Evolutionary conservation across 495 filamentous ascomycete genomes (phyloP), one percentile per base, ranked within the genome.

Genomic region (Penicillium pancosmium): DNA sequence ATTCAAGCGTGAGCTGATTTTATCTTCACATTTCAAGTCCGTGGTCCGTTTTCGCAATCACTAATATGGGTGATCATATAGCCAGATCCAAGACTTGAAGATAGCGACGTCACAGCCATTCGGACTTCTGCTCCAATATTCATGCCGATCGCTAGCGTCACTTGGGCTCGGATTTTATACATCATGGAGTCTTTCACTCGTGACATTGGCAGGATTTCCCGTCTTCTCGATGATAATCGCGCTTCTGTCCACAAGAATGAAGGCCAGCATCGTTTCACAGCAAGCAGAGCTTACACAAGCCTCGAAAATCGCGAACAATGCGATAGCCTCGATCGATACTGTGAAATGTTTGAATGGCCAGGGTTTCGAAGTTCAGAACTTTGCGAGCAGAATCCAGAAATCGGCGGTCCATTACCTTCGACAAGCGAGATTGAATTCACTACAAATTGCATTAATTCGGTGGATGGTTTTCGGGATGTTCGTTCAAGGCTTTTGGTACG

Each of bases 401-500:
- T 89, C 91, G 2, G 86, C 86, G 27, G 69, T 69, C 21, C 82
- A 82, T 43, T 97, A 93, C 68, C 70, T 84, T 18, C 72, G 78
- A 36, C 90, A 93, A 66, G 90, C 88, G 2, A 74, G 81, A 41
- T 73, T 84, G 9, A 88, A 85, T 63, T 86, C 90, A 5, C 62
- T 83, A 1, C 91, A 96, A 66, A 83, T 90, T 55, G 84, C 87
- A 1, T 82, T 90, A 47, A 80, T 90, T 44, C 86, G 88, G 44
- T 80, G 96, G 61, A 83, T 90, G 74, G 87, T 86, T 35, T 82
- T 92, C 15, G 79, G 80, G 3, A 88, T 98, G 74, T 97, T 98
- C 55, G 89, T 96, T 1, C 84, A 92, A 63, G 93, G 93, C 0
- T 97, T 98, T 63, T 97, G 90, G 85, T 96, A 92, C 69, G 93